These are phyloP conservation scores for Stylonectria norvegica DNA, from an alignment of 2,329 filamentous ascomycete species.

Conservation along the genomic window DNA sequence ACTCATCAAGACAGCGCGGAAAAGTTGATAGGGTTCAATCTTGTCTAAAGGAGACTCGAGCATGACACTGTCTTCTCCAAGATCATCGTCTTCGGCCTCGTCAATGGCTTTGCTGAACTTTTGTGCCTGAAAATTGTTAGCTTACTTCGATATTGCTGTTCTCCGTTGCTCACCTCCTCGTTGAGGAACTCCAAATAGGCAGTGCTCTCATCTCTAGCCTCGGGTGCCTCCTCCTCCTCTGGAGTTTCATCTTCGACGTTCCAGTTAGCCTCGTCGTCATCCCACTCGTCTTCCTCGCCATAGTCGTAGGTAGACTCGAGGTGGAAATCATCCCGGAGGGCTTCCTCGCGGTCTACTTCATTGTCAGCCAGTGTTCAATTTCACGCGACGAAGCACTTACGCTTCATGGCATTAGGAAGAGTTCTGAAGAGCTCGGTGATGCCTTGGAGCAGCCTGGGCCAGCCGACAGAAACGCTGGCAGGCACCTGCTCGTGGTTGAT, in stretches of 20 bases:
- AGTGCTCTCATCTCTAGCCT: slow-evolving; percentile 84
- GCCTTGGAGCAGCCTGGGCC: slow-evolving; percentile 85
- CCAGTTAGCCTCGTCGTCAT: slow-evolving; percentile 80
- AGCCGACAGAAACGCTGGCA: slow-evolving; percentile 88
- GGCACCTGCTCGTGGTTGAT: slow-evolving; percentile 80
- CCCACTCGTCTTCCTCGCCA: slow-evolving; percentile 76
- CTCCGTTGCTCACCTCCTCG: slow-evolving; percentile 78
- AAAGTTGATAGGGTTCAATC: slow-evolving; percentile 88
- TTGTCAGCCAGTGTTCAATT: too few species aligned
- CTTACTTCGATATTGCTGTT: too few species aligned
- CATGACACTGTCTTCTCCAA: slow-evolving; percentile 87
- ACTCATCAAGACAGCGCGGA: slow-evolving; percentile 80
- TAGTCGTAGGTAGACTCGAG: slow-evolving; percentile 62
- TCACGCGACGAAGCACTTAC: too few species aligned
- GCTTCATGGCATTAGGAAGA: slow-evolving; percentile 80
- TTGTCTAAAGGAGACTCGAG: slow-evolving; percentile 94
- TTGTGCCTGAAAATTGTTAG: slow-evolving; percentile 59
- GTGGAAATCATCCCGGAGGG: slow-evolving; percentile 81
- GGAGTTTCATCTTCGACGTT: slow-evolving; percentile 68
- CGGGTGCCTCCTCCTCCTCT: slow-evolving; percentile 61
- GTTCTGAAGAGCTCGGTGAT: slow-evolving; percentile 91
- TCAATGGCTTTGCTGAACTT: slow-evolving; percentile 72
- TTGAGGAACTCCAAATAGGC: slow-evolving; percentile 96
- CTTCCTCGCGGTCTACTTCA: slow-evolving; percentile 77
- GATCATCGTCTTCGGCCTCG: slow-evolving; percentile 77